Base-by-base conservation (phyloP, 305 asterid genomes). In the Fraxinus albicans region DNA sequence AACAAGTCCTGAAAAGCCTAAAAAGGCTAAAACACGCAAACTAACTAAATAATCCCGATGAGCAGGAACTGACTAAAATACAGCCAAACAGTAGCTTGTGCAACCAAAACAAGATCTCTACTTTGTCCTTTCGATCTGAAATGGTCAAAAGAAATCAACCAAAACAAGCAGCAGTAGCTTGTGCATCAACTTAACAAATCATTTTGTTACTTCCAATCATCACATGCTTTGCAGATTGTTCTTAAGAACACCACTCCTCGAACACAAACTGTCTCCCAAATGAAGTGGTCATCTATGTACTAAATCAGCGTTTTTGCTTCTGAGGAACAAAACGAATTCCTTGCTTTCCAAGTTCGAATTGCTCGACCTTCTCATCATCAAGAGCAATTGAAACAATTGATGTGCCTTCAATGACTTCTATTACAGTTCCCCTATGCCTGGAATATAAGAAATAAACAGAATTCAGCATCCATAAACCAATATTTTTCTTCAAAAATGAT, bases 391-490 rank as follows among this genome's bases (percentile, higher is more conserved):
- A 85, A 25, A 89, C 86, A 2, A 77, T 25, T 7, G 90, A 83
- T 47, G 85, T 73, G 40, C 86, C 93, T 82, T 90, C 88, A 23
- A 84, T 78, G 76, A 90, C 89, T 77, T 88, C 90, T 27, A 74
- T 77, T 15, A 96, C 95, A 8, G 92, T 91, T 81, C 95, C 95
- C 82, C 91, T 83, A 40, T 88, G 84, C 88, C 88, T 85, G 88
- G 69, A 63, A 73, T 35, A 36, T 58, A 42, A 10, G 34, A 34
- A 19, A 81, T 10, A 36, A 69, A 13, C 58, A 79, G 40, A 69
- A 29, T 31, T 69, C 19, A 69, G 40, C 21, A 69, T 69, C 23
- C 19, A 29, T 13, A 69, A 27, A 31, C 19, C 13, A 29, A 31
- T 69, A 29, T 3, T 12, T 12, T 27, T 31, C 4, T 1, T 12